These are phyloP conservation scores for Alternaria infectoria DNA, from an alignment of 2,329 filamentous ascomycete species.

Conservation along the genomic window DNA sequence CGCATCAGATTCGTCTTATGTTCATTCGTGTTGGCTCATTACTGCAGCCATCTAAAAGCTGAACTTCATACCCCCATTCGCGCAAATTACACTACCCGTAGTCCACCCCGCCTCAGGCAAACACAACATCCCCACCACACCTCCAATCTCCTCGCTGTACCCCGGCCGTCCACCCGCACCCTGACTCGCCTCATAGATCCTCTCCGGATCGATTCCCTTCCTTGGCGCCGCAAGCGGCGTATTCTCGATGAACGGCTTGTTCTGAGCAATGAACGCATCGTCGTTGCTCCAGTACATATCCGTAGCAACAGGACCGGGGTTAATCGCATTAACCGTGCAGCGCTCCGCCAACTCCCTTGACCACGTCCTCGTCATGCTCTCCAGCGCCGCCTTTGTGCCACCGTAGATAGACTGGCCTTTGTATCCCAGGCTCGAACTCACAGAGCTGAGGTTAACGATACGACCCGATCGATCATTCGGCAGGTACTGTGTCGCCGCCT, in stretches of 20 bases:
- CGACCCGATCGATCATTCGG: constrained; percentile 70
- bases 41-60: constrained; percentile 37
- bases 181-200: constrained; percentile 54
- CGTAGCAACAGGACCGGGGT: constrained; percentile 67
- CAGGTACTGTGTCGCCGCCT: constrained; percentile 74
- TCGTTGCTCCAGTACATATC: constrained; percentile 68
- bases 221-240: constrained; percentile 70
- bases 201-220: constrained; percentile 65
- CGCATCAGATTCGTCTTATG: too few relatives aligned
- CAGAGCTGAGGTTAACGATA: constrained; percentile 67
- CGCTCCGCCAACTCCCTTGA: constrained; percentile 66
- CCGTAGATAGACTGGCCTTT: constrained; percentile 67
- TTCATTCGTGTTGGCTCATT: too few relatives aligned
- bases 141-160: constrained; percentile 74
- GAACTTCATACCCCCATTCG: constrained; percentile 74
- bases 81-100: constrained; percentile 79
- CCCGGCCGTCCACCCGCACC: constrained; percentile 61
- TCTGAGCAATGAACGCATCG: constrained; percentile 63
- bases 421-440: constrained; percentile 65
- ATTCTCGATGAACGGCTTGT: constrained; percentile 66
- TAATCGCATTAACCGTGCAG: constrained; percentile 70
- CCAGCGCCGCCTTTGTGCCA: constrained; percentile 70
- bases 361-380: constrained; percentile 74
- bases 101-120: constrained; percentile 75
- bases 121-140: constrained; percentile 78